These are phyloP conservation scores for Starmerella sp. DNA, from an alignment of 805 yeast genomes.

Conservation along the genomic window DNA sequence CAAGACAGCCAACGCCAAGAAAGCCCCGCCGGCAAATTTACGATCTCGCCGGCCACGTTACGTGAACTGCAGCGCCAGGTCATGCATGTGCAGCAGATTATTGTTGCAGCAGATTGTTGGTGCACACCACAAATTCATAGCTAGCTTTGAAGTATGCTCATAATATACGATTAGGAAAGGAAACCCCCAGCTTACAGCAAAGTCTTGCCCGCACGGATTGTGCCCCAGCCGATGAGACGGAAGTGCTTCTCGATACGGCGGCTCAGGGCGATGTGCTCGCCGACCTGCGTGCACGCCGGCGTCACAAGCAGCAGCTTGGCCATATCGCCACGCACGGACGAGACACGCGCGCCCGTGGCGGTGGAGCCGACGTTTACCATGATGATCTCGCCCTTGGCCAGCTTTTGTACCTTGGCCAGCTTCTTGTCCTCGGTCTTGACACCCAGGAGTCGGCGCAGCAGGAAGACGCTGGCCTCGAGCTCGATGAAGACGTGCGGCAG, in stretches of 20 bases:
- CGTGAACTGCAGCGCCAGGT: too few species aligned
- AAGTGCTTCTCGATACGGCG: slow-evolving; percentile 99
- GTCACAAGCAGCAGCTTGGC: slow-evolving; percentile 93
- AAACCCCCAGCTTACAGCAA: neutral
- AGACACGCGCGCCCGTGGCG: slow-evolving; percentile 98
- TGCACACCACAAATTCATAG: too few species aligned
- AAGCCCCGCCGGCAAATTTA: too few species aligned
- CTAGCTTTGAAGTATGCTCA: neutral
- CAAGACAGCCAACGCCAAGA: too few species aligned
- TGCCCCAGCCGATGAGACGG: slow-evolving; percentile 99
- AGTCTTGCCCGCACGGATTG: slow-evolving; percentile 54
- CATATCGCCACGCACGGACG: slow-evolving; percentile 97
- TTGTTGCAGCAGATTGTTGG: too few species aligned
- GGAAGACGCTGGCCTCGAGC: slow-evolving; percentile 92
- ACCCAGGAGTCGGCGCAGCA: slow-evolving; percentile 92
- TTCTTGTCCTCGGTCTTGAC: slow-evolving; percentile 96
- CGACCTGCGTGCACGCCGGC: slow-evolving; percentile 97
- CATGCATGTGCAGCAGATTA: too few species aligned
- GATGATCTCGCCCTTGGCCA: slow-evolving; percentile 86
- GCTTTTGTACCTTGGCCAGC: slow-evolving; percentile 92
- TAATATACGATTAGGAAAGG: neutral
- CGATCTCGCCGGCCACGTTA: too few species aligned
- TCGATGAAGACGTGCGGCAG: slow-evolving; percentile 94
- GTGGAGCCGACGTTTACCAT: slow-evolving; percentile 99
- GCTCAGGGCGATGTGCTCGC: slow-evolving; percentile 95